Percentiles rank a stretch among this genome's conserved stretches.
Evolutionary conservation across 352 stramenopile species (phyloP).

Genomic region (Globisporangium takayamanum): DNA sequence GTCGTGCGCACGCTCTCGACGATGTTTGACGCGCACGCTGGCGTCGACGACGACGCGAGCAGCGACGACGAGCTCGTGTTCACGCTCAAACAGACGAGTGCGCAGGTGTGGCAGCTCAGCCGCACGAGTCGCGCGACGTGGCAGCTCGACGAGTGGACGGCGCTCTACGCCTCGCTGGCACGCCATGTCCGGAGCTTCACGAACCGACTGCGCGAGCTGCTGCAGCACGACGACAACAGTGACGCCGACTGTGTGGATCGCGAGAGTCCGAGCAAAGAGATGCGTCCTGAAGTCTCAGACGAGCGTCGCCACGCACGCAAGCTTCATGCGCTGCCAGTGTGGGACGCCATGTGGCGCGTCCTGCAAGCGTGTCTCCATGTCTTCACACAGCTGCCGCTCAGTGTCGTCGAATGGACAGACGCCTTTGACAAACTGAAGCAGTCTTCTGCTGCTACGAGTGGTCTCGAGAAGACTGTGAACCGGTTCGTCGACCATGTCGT

Average conservation of each 20-base stretch:
- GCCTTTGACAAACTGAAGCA: no score
- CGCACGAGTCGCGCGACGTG: not conserved
- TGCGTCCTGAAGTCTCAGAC: not conserved
- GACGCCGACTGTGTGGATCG: not conserved
- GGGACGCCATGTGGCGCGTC: slow-evolving; percentile 30
- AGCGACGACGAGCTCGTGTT: slow-evolving; percentile 4
- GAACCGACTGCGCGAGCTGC: not conserved
- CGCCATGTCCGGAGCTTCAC: slow-evolving; percentile 9
- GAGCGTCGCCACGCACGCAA: no score
- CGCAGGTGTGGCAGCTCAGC: slow-evolving; percentile 8
- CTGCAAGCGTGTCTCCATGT: slow-evolving; percentile 18
- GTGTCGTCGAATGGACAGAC: not conserved
- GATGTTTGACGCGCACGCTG: slow-evolving; percentile 15
- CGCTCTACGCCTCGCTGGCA: slow-evolving; percentile 5
- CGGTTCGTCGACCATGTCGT: slow-evolving; percentile 4
- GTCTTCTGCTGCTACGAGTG: not conserved
- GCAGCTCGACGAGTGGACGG: not conserved
- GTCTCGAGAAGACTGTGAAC: not conserved
- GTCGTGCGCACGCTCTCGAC: slow-evolving; percentile 9
- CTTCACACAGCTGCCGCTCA: not conserved
- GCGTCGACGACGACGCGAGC: slow-evolving; percentile 2
- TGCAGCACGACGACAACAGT: slow-evolving; percentile 6
- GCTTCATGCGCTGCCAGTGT: slow-evolving; percentile 18
- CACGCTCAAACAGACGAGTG: slow-evolving; percentile 17
- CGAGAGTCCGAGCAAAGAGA: not conserved